Percentiles rank a stretch among this genome's conserved stretches.
phyloP scores from a whole-genome alignment of 1,139 yeast genomes.

The Wickerhamomyces sp. region DNA sequence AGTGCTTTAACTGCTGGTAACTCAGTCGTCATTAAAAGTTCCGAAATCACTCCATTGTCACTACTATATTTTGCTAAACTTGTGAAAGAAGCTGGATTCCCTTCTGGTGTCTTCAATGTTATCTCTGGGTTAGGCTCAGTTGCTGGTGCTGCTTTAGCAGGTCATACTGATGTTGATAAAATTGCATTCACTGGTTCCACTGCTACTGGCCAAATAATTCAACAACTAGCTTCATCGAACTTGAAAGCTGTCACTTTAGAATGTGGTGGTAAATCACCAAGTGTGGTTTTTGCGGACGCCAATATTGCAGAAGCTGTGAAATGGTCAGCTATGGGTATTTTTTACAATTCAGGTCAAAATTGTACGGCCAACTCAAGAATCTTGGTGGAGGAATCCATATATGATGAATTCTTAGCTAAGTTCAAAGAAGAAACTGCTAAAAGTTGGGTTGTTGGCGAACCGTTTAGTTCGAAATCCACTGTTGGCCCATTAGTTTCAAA shows the following conservation, averaged over 20 bases:
- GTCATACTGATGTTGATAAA: conserved; percentile 53
- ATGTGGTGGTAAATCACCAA: conserved; percentile 75
- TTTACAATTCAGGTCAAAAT: conserved; percentile 83
- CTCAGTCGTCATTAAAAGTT: conserved; percentile 58
- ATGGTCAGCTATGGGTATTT: conserved; percentile 79
- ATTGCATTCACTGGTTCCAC: conserved; percentile 63
- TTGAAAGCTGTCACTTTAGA: conserved; percentile 46
- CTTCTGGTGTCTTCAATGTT: conserved; percentile 59
- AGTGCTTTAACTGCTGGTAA: conserved; percentile 72
- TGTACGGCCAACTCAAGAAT: conserved; percentile 88
- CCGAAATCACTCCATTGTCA: conserved; percentile 63
- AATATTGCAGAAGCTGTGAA: conserved; percentile 75
- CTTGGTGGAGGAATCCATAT: conserved; percentile 63
- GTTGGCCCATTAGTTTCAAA: conserved; percentile 81
- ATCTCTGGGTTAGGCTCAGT: conserved; percentile 32
- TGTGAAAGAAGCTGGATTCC: conserved; percentile 55
- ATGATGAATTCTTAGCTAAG: conserved; percentile 52
- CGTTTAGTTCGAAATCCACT: conserved; percentile 50
- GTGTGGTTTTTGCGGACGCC: conserved; percentile 68
- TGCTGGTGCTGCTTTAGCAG: conserved; percentile 55
- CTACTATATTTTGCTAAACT: conserved; percentile 51
- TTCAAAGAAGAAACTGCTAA: conserved; percentile 44
- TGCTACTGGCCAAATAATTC: conserved; percentile 55
- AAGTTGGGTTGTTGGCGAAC: conserved; percentile 54
- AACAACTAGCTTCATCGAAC: conserved; percentile 53